Conservation (phyloP, 140 eudicot species). For the Oenanthe javanica region DNA sequence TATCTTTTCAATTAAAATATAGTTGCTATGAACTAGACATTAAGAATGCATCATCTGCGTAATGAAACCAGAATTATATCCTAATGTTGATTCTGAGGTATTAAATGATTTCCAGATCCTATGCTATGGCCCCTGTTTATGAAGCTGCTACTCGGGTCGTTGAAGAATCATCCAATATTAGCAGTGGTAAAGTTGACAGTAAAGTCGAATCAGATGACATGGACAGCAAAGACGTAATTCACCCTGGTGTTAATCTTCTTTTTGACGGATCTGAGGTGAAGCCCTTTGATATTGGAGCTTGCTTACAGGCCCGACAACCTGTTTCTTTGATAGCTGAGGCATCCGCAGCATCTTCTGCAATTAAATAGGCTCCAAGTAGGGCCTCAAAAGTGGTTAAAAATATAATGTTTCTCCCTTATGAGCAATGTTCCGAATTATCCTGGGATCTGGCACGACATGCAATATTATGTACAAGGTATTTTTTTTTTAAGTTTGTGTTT, state of each 20-base stretch:
- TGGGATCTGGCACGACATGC: neutral
- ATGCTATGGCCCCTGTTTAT: conserved; percentile 69
- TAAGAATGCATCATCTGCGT: neutral
- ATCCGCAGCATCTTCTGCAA: conserved; percentile 63
- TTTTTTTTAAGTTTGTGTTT: neutral
- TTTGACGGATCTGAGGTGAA: conserved; percentile 90
- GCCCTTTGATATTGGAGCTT: conserved; percentile 95
- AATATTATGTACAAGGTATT: neutral
- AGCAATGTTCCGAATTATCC: neutral
- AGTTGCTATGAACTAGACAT: neutral
- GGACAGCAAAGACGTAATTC: conserved; percentile 72
- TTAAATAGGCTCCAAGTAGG: conserved; percentile 32
- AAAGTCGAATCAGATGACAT: conserved; percentile 63
- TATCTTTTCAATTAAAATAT: neutral
- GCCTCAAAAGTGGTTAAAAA: conserved; percentile 10
- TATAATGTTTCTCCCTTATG: conserved; percentile 15
- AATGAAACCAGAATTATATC: neutral
- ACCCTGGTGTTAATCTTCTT: conserved; percentile 87
- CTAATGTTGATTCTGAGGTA: neutral
- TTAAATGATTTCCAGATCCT: conserved; percentile 58
- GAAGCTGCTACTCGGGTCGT: conserved; percentile 65
- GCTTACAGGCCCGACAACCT: conserved; percentile 96
- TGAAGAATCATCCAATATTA: conserved; percentile 50
- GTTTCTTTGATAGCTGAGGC: conserved; percentile 88
- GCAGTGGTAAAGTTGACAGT: conserved; percentile 40